phyloP scores from a whole-genome alignment of 768 basidiomycete species.

The Amanita muscaria region DNA sequence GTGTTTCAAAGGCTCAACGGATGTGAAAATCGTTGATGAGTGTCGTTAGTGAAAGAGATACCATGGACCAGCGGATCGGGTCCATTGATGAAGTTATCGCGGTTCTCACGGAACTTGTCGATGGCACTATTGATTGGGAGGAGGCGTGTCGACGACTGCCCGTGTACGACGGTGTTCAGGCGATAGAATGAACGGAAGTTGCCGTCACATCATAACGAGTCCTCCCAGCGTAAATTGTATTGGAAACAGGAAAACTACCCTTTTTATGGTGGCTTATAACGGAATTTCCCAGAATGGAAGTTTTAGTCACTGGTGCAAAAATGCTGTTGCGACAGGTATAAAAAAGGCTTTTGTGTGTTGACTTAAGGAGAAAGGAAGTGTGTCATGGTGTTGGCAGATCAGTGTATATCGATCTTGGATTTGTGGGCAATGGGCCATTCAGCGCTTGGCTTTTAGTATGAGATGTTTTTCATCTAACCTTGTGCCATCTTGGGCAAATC shows the following conservation, averaged over 20 bases:
- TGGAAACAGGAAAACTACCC: background rate
- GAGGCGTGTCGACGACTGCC: slow-evolving; percentile 64
- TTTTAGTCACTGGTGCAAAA: background rate
- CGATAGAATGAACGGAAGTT: slow-evolving; percentile 39
- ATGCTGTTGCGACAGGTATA: no score
- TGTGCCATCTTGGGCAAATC: no score
- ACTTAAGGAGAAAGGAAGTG: no score
- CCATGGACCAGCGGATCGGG: slow-evolving; percentile 88
- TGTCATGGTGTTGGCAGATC: no score
- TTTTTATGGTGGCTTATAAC: background rate
- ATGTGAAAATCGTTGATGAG: slow-evolving; percentile 3
- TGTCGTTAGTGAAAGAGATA: slow-evolving; percentile 88
- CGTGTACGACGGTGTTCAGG: slow-evolving; percentile 86
- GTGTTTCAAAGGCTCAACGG: slow-evolving; percentile 19
- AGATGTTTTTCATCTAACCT: no score
- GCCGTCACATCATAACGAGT: background rate
- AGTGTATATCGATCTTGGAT: no score
- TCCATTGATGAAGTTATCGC: slow-evolving; percentile 80
- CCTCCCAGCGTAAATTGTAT: background rate
- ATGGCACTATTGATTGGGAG: slow-evolving; percentile 69
- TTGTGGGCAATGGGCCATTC: no score
- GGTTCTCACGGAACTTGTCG: slow-evolving; percentile 69
- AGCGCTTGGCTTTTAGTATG: no score
- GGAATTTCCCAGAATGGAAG: slow-evolving; percentile 4
- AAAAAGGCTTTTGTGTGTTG: no score